These are phyloP conservation scores for Pythium aphanidermatum DNA, from an alignment of 352 stramenopile genomes.

Conservation along the genomic window DNA sequence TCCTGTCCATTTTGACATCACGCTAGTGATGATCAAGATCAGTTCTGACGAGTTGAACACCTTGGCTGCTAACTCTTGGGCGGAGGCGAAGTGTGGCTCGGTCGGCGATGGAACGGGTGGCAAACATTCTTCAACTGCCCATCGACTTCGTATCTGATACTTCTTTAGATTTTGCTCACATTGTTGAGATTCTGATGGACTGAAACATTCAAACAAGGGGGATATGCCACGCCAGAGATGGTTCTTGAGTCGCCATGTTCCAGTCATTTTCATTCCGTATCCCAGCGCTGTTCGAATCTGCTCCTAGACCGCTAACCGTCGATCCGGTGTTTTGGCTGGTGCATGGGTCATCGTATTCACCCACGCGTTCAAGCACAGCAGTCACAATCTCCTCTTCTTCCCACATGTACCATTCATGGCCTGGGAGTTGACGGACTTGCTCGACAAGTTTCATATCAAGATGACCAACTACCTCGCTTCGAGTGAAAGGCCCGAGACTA, in stretches of 20 bases:
- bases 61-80: slow-evolving; percentile 11
- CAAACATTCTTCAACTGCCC: slow-evolving; percentile 10
- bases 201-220: slow-evolving; percentile 72
- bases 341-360: slow-evolving; percentile 47
- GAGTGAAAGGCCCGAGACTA: slow-evolving; percentile 52
- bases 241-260: slow-evolving; percentile 52
- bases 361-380: slow-evolving; percentile 54
- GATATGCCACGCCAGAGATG: slow-evolving; percentile 52
- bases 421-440: slow-evolving; percentile 51
- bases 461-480: slow-evolving; percentile 59
- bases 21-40: slow-evolving; percentile 30
- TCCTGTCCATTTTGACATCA: slow-evolving; percentile 42
- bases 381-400: slow-evolving; percentile 80
- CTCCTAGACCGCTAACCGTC: slow-evolving; percentile 4
- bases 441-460: slow-evolving; percentile 73
- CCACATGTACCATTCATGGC: slow-evolving; percentile 42
- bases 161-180: slow-evolving; percentile 72
- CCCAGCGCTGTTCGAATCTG: slow-evolving; percentile 18
- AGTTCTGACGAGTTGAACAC: slow-evolving; percentile 48
- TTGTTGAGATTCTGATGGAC: slow-evolving; percentile 57
- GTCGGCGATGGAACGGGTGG: slow-evolving; percentile 1
- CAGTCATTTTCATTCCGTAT: slow-evolving; percentile 68
- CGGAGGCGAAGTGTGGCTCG: slow-evolving; percentile 3
- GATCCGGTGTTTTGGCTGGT: neutral
- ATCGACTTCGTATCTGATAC: slow-evolving; percentile 12